Percentiles rank a stretch among this genome's conserved stretches.
Conservation (phyloP, 176 grass and related monocot genomes). For the Aegilops tauschii region DNA sequence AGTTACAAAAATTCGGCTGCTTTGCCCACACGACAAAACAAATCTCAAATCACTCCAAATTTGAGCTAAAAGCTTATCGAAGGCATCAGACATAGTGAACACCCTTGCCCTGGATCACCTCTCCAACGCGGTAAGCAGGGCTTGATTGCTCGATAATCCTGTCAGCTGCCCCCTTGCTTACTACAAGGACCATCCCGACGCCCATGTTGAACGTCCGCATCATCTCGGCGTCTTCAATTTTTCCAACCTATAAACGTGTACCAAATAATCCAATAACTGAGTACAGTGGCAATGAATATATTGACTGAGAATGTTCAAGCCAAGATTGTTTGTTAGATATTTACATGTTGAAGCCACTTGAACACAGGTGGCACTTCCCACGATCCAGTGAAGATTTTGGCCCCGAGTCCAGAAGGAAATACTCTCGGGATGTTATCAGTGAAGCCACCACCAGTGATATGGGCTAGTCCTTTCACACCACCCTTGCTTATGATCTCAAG, state of each 20-base stretch:
- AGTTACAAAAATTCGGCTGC: conserved; percentile 17
- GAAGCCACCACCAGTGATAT: conserved; percentile 92
- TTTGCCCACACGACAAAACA: not conserved
- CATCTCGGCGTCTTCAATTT: conserved; percentile 76
- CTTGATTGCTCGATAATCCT: conserved; percentile 43
- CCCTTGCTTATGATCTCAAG: conserved; percentile 79
- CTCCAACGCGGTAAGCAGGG: conserved; percentile 59
- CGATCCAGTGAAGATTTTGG: conserved; percentile 50
- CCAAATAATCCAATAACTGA: not conserved
- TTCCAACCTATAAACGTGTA: conserved; percentile 53
- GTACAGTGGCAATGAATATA: not conserved
- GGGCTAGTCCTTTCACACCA: conserved; percentile 86
- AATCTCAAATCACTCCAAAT: not conserved
- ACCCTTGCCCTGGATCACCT: conserved; percentile 66
- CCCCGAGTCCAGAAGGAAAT: conserved; percentile 68
- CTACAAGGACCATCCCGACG: conserved; percentile 84
- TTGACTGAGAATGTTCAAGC: not conserved
- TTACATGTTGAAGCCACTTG: conserved; percentile 76
- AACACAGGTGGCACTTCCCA: conserved; percentile 81
- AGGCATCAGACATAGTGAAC: conserved; percentile 53
- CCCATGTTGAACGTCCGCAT: conserved; percentile 93
- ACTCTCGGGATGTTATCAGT: conserved; percentile 86
- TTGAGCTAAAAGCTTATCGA: not conserved
- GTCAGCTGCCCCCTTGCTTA: conserved; percentile 48
- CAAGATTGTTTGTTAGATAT: not conserved